These are phyloP conservation scores for Malassezia psittaci DNA, from an alignment of 1,284 basidiomycete genomes.

Conservation along the genomic window DNA sequence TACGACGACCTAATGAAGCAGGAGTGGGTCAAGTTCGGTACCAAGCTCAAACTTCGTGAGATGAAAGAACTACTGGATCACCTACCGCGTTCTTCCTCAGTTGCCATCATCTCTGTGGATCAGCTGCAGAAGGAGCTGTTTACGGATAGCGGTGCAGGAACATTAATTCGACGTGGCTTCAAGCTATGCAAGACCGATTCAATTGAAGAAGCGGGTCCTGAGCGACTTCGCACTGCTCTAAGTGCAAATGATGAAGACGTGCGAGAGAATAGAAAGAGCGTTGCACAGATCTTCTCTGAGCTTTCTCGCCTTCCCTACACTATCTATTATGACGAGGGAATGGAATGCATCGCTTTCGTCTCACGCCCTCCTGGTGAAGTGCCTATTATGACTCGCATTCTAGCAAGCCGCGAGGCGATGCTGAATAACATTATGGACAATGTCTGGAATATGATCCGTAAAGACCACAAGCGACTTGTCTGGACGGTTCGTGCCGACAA, in stretches of 20 bases:
- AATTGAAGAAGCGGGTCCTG: constrained; percentile 75
- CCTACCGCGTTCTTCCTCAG: constrained; percentile 92
- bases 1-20: constrained; percentile 95
- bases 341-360: constrained; percentile 89
- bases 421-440: constrained; percentile 94
- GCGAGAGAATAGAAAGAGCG: constrained; percentile 68
- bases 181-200: constrained; percentile 83
- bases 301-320: constrained; percentile 64
- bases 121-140: constrained; percentile 95
- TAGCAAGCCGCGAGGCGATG: constrained; percentile 74
- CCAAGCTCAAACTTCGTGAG: constrained; percentile 96
- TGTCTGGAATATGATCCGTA: constrained; percentile 87
- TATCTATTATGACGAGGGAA: constrained; percentile 92
- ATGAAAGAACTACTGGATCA: constrained; percentile 98
- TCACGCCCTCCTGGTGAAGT: constrained; percentile 79
- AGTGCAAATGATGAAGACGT: constrained; percentile 92
- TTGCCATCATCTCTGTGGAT: constrained; percentile 90
- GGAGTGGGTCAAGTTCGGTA: constrained; percentile 99
- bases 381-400: constrained; percentile 84
- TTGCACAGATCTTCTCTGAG: constrained; percentile 75
- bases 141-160: constrained; percentile 94
- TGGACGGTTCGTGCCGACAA: constrained; percentile 94
- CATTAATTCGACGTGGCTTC: constrained; percentile 92
- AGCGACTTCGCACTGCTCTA: constrained; percentile 58
- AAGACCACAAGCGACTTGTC: constrained; percentile 86